phyloP scores from a whole-genome alignment of 805 yeast species.

The Schizosaccharomyces pombe region ASM294v3 CU329670.1:4114501-4115000 shows the following conservation, averaged over 20 bases:
- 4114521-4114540: slow-evolving; percentile 45
- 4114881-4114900: slow-evolving; percentile 71
- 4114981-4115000: slow-evolving; percentile 17
- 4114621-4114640: slow-evolving; percentile 49
- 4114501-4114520: slow-evolving; percentile 87
- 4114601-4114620: slow-evolving; percentile 49
- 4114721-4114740: slow-evolving; percentile 72
- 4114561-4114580: slow-evolving; percentile 59
- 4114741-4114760: slow-evolving; percentile 58
- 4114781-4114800: slow-evolving; percentile 81
- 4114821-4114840: slow-evolving; percentile 70
- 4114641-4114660: slow-evolving; percentile 4
- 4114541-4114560: slow-evolving; percentile 76
- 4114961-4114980: slow-evolving; percentile 21
- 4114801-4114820: slow-evolving; percentile 72
- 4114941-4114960: slow-evolving; percentile 40
- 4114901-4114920: slow-evolving; percentile 52
- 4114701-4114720: slow-evolving; percentile 79
- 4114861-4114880: slow-evolving; percentile 51
- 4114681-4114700: slow-evolving; percentile 92
- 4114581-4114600: slow-evolving; percentile 80
- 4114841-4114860: slow-evolving; percentile 75
- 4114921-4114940: slow-evolving; percentile 62
- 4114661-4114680: slow-evolving; percentile 14
- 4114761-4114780: slow-evolving; percentile 63